Base-by-base conservation (phyloP, 2,329 filamentous ascomycete species). In the Aphanocladium album region DNA sequence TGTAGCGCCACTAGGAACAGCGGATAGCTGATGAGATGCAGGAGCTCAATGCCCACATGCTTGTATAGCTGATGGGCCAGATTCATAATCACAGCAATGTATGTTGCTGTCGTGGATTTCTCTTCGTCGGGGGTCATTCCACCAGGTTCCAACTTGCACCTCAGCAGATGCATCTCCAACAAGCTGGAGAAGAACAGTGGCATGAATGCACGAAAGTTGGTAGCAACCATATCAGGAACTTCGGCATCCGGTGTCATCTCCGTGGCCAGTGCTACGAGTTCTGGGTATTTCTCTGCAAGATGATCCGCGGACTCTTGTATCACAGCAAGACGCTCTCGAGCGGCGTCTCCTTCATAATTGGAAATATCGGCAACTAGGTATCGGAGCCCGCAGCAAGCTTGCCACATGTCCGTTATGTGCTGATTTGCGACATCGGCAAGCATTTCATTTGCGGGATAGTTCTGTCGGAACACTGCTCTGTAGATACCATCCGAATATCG, bases 351-450 rank as follows among this genome's bases (percentile, higher is more conserved):
- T 30, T 68, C 66, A n/a, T 67, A 63, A 16, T 63, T 62, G 12
- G 67, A 66, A 4, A 74, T 65, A 47, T 70, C 65, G n/a, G 73
- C 69, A 11, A 70, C 69, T 64, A 71, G 67, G 46, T 67, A 61
- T 72, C 72, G 51, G 66, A 67, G 53, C 60, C 72, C 72, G 46
- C 67, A 67, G 57, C 67, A 69, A 35, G 68, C 67, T 7, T 68
- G 70, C 23, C 71, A 64, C 25, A 75, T 64, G 16, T 67, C 66
- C 45, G 70, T 73, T 2, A 73, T 65, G 39, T 67, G 70, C 21
- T 71, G 67, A 47, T 74, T 75, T 59, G 74, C 71, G 5, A 73
- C 64, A 35, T 74, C 73, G 50, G 73, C 72, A 0, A 74, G 55
- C 33, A 75, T 59, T 64, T 75, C 72, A 5, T 63, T 63, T 50